Evolutionary conservation across 139 green algal genomes (phyloP).

Genomic region (Micromonas commoda): DNA sequence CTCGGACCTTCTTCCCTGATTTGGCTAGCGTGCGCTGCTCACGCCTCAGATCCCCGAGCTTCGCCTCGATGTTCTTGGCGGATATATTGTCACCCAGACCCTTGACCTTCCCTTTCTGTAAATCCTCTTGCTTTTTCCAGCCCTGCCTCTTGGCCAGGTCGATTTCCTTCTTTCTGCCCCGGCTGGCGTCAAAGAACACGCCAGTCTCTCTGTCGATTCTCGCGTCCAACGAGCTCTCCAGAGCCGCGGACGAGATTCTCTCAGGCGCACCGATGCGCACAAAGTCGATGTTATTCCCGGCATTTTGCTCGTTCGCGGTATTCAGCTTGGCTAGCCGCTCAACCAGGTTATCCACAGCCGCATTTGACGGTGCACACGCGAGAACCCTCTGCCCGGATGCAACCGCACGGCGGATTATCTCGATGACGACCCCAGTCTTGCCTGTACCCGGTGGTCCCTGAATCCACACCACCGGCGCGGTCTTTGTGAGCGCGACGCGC

Average conservation of each 20-base stretch:
- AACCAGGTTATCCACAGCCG: constrained; percentile 42
- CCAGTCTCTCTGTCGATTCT: background rate
- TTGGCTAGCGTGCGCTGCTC: background rate
- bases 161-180: background rate
- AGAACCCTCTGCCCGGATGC: constrained; percentile 34
- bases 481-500: background rate
- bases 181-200: background rate
- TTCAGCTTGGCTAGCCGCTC: constrained; percentile 21
- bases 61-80: background rate
- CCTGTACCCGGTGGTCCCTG: constrained; percentile 47
- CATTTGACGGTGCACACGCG: constrained; percentile 35
- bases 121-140: background rate
- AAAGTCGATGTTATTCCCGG: background rate
- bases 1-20: background rate
- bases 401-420: constrained; percentile 31
- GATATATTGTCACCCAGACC: background rate
- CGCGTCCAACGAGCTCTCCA: background rate
- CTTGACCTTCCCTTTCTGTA: background rate
- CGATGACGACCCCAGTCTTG: constrained; percentile 40
- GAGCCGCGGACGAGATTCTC: constrained; percentile 14
- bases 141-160: background rate
- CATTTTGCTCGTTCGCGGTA: background rate
- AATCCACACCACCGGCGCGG: constrained; percentile 11
- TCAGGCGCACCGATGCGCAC: constrained; percentile 21
- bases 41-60: background rate